Evolutionary conservation across 352 stramenopile genomes (phyloP), one percentile per base, ranked within the genome.

Genomic region (Phytophthora cactorum): DNA sequence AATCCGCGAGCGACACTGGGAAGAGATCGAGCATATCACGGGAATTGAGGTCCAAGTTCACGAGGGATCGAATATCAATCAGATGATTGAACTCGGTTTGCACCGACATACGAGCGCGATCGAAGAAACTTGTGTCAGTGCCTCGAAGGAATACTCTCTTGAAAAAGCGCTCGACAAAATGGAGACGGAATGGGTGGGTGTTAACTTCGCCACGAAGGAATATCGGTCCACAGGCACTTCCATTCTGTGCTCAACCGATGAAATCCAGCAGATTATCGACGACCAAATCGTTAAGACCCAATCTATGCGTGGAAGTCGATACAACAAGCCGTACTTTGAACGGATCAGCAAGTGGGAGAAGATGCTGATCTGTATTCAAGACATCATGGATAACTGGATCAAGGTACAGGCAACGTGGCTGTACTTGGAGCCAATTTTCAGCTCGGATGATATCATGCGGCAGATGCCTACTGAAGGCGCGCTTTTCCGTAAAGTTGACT

Each of bases 231-330:
- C 92, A 2, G 93, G 92, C n/a, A 98, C 93, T 7, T 98, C 81
- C 5, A 96, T 98, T 34, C 60, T 96, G 52, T 93, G 83, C 32
- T 84, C 78, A 4, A 92, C 84, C 0, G 90, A 97, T 59, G 94
- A 98, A 52, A 96, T 98, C 67, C 89, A 98, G 59, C 86, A 96
- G 59, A 91, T 98, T 60, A 92, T 98, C 17, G 92, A 98, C 53
- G 95, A 98, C 69, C 95, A 98, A 74, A 97, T 98, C 44, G 92
- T 98, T 27, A 98, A 98, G 77, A 98, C 92, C 0, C 93, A 98
- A 75, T 98, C 94, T 15, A 98, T 98, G 93, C 86, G 92, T 29
- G 93, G 94, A 2, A 96, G 84, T 58, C 89, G 91, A 2, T 98
- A 97, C 72, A 98, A 98, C 70, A 93, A 97, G 34, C 90, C 93